These are phyloP conservation scores for Cercospora brassicicola DNA, from an alignment of 2,329 filamentous ascomycete species.

Conservation along the genomic window DNA sequence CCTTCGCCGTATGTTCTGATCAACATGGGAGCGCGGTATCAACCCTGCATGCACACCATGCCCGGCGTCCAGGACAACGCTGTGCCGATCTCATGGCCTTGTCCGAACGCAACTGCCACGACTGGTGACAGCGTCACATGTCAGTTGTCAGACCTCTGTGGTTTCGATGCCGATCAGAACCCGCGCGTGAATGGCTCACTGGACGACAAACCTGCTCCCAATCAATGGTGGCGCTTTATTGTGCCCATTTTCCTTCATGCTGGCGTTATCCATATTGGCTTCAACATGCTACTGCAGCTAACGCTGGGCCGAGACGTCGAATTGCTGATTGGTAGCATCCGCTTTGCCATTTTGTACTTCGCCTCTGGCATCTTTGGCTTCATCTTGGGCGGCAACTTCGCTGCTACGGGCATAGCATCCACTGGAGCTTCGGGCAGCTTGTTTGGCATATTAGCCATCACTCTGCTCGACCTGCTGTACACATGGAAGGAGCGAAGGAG, in stretches of 20 bases:
- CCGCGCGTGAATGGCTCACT: slow-evolving; percentile 54
- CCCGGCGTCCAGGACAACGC: slow-evolving; percentile 57
- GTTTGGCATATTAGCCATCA: slow-evolving; percentile 88
- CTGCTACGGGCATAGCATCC: slow-evolving; percentile 75
- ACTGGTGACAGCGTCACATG: slow-evolving; percentile 62
- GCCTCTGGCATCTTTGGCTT: slow-evolving; percentile 93
- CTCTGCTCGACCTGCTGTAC: slow-evolving; percentile 85
- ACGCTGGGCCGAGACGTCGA: slow-evolving; percentile 93
- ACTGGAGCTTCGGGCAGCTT: slow-evolving; percentile 84
- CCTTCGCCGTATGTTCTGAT: slow-evolving; percentile 87
- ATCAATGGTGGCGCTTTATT: slow-evolving; percentile 98
- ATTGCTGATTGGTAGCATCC: slow-evolving; percentile 78
- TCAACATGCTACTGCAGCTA: slow-evolving; percentile 90
- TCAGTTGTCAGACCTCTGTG: slow-evolving; percentile 76
- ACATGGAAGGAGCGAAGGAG: slow-evolving; percentile 78
- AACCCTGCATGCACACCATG: slow-evolving; percentile 91
- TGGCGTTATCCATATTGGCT: slow-evolving; percentile 89
- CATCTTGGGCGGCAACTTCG: slow-evolving; percentile 91
- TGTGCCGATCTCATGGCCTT: slow-evolving; percentile 64
- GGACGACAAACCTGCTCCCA: slow-evolving; percentile 64
- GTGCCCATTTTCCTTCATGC: slow-evolving; percentile 93
- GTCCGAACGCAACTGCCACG: slow-evolving; percentile 70
- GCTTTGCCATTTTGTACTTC: slow-evolving; percentile 88
- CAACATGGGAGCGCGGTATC: slow-evolving; percentile 92
- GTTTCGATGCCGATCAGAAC: slow-evolving; percentile 73